phyloP scores from a whole-genome alignment of 768 basidiomycete genomes.

The Pleurotus tuber-regium region DNA sequence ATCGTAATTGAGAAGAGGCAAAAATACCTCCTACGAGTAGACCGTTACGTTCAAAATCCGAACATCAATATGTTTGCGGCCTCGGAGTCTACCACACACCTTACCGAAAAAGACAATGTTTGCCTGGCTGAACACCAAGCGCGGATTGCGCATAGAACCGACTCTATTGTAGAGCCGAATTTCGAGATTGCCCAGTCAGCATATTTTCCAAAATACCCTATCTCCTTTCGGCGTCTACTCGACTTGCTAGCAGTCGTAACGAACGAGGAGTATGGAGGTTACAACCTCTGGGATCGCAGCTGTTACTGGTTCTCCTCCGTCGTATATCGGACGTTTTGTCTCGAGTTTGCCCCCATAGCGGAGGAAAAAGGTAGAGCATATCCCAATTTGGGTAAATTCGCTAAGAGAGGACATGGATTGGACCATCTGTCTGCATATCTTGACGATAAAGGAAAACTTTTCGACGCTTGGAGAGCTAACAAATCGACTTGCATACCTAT shows the following conservation, averaged over 20 bases:
- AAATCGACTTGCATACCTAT: conserved; percentile 6
- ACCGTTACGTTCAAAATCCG: conserved; percentile 2
- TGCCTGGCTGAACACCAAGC: conserved; percentile 4
- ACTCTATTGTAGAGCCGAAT: conserved; percentile 2
- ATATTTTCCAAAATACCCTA: neutral
- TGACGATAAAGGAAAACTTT: conserved; percentile 1
- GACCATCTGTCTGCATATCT: conserved; percentile 1
- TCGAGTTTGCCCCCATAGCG: neutral
- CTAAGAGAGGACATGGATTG: conserved; percentile 1
- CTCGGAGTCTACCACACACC: conserved; percentile 1
- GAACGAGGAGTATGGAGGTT: conserved; percentile 6
- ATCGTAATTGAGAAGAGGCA: neutral
- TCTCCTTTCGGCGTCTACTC: conserved; percentile 4
- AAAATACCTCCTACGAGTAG: conserved; percentile 6
- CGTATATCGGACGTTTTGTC: conserved; percentile 4
- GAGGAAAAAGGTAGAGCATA: conserved; percentile 2
- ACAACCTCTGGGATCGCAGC: conserved; percentile 8
- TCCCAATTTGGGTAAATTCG: conserved; percentile 4
- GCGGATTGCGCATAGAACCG: neutral
- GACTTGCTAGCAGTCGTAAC: neutral
- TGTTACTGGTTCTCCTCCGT: conserved; percentile 9
- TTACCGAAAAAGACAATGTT: neutral
- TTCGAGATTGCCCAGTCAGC: conserved; percentile 1
- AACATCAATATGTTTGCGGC: conserved; percentile 7
- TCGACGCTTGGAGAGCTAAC: conserved; percentile 7